Conservation (phyloP, 1,284 basidiomycete species). For the Inonotus hispidus region DNA sequence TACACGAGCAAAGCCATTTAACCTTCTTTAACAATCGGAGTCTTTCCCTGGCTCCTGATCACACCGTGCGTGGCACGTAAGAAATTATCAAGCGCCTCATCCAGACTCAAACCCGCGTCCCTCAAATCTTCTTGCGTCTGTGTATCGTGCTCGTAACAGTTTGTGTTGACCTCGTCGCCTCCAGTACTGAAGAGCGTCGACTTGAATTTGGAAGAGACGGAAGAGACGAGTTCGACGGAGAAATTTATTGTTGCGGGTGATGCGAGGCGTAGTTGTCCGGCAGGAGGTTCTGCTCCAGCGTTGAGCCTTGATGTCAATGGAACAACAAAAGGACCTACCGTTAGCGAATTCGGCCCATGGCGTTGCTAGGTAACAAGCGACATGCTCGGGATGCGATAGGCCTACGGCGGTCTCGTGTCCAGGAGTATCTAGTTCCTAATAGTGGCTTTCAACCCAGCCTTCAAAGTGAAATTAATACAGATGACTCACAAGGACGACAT, state of each 20-base stretch:
- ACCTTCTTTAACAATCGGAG: slow-evolving; percentile 45
- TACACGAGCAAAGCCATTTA: background rate
- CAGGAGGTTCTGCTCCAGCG: slow-evolving; percentile 34
- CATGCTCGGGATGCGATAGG: slow-evolving; percentile 33
- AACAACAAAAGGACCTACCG: slow-evolving; percentile 13
- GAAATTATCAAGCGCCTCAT: slow-evolving; percentile 36
- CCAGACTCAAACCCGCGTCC: slow-evolving; percentile 26
- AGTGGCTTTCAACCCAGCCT: background rate
- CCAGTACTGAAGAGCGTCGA: slow-evolving; percentile 40
- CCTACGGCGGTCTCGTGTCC: slow-evolving; percentile 41
- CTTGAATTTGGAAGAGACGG: slow-evolving; percentile 23
- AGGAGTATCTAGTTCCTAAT: slow-evolving; percentile 41
- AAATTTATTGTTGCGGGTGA: slow-evolving; percentile 29
- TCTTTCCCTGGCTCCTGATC: slow-evolving; percentile 31
- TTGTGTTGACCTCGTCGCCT: slow-evolving; percentile 44
- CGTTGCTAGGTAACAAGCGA: slow-evolving; percentile 35
- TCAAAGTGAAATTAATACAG: background rate
- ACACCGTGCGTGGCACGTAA: slow-evolving; percentile 33
- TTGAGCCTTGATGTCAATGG: background rate
- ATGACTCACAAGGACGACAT: slow-evolving; percentile 35
- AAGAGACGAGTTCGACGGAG: slow-evolving; percentile 28
- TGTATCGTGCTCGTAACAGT: slow-evolving; percentile 36
- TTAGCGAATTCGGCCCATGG: slow-evolving; percentile 32
- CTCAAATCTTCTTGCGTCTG: slow-evolving; percentile 27
- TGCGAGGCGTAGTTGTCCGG: slow-evolving; percentile 43